Evolutionary conservation across 139 green algal genomes (phyloP), one percentile per base, ranked within the genome.

Genomic region (Volvox reticuliferus): DNA sequence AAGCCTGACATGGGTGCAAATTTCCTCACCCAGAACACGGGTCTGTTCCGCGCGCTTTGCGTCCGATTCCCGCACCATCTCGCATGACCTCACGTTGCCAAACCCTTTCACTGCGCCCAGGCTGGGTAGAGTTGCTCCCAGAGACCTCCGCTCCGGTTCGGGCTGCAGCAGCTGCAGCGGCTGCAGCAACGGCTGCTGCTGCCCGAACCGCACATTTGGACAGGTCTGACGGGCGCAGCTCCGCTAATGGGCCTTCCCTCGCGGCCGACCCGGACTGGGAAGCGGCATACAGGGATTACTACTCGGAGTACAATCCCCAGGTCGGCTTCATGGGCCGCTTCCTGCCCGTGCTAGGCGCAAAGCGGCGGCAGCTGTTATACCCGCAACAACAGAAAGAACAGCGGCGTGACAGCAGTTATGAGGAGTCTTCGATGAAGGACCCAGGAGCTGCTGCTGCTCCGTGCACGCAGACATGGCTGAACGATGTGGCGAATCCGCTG

Each of bases 221-320:
- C 17, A 63, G 22, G 18, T 33, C 33, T 68, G 83, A 63, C 33
- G 62, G 81, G n/a, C 12, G n/a, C 18, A 32, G 82, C 65, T 6
- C n/a, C 62, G 17, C 3, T 18, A 61, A 1, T 17, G 26, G 80
- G 28, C 24, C 13, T 30, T 24, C 28, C 33, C 6, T 1, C 33
- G 6, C 2, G 1, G 30, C 62, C 13, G 87, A 79, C 35, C 12
- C 33, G 0, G 76, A 79, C 62, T 91, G 75, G 76, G 35, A 83
- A n/a, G 87, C 5, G 0, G 87, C 87, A 0, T 91, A 91, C 61
- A 3, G 62, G 0, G 76, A 86, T 26, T 91, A 82, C 24, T 88
- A 92, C 65, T 78, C 80, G 68, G 36, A 88, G 36, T 87, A 63
- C 16, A 50, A 92, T 61, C 76, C 83, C 44, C 76, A n/a, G 33